A percentile compares a stretch with the other conserved stretches of the same genome.
Evolutionary conservation across 495 filamentous ascomycete species (phyloP).

Genomic region (Amorphotheca resinae): DNA sequence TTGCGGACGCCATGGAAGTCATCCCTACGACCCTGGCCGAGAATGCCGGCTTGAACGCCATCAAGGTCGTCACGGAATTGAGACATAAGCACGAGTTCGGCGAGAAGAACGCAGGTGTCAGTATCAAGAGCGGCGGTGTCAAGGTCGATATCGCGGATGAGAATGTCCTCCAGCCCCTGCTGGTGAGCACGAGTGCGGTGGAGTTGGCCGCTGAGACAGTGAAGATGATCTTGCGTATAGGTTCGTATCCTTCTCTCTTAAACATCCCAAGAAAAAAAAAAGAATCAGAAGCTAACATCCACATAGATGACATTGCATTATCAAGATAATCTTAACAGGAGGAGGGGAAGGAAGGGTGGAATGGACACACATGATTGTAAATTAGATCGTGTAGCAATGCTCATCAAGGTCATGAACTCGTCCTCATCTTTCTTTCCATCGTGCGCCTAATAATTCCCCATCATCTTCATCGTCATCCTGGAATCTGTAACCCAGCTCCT

Average conservation of each 20-base stretch:
- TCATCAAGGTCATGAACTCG: constrained; percentile 1
- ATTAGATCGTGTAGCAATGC: constrained; percentile 6
- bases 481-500: too few species aligned
- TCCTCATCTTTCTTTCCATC: neutral
- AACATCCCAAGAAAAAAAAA: neutral
- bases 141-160: constrained; percentile 91
- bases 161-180: constrained; percentile 89
- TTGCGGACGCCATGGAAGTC: constrained; percentile 95
- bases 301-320: constrained; percentile 19
- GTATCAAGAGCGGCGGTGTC: constrained; percentile 92
- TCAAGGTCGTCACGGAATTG: constrained; percentile 97
- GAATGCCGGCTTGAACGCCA: constrained; percentile 93
- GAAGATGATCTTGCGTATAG: constrained; percentile 56
- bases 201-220: constrained; percentile 95
- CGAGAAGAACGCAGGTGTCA: constrained; percentile 91
- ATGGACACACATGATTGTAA: constrained; percentile 3
- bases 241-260: neutral
- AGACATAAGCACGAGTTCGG: constrained; percentile 87
- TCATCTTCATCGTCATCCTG: too few species aligned
- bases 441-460: neutral
- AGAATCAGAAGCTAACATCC: neutral
- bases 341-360: too few species aligned
- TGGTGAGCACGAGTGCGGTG: constrained; percentile 94
- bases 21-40: constrained; percentile 94
- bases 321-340: constrained; percentile 5